A percentile compares a stretch with the other conserved stretches of the same genome.
phyloP scores from a whole-genome alignment of 495 filamentous ascomycete genomes.

The Mycothermus thermophilus region DNA sequence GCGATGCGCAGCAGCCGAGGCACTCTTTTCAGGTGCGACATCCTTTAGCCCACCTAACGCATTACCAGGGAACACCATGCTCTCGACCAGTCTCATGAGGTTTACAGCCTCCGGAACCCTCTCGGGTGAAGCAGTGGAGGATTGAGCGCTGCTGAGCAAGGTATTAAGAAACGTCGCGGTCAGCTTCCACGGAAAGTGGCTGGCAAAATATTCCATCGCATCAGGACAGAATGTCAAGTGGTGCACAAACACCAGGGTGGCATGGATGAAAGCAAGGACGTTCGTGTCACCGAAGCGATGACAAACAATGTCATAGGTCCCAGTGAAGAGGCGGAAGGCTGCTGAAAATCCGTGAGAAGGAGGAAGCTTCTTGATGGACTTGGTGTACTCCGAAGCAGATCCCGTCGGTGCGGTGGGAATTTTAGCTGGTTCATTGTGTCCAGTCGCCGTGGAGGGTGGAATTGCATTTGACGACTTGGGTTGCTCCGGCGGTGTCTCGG shows the following conservation, averaged over 20 bases:
- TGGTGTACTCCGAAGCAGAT: slow-evolving; percentile 4
- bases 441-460: too few relatives aligned
- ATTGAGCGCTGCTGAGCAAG: slow-evolving; percentile 30
- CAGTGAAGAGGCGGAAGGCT: slow-evolving; percentile 16
- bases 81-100: neutral
- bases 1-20: neutral
- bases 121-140: neutral
- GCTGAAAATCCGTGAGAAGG: too few relatives aligned
- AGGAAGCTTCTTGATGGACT: slow-evolving; percentile 12
- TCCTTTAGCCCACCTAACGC: slow-evolving; percentile 14
- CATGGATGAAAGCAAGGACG: slow-evolving; percentile 52
- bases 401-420: too few relatives aligned
- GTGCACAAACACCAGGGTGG: slow-evolving; percentile 55
- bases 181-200: slow-evolving; percentile 49
- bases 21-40: neutral
- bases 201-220: slow-evolving; percentile 32
- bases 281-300: slow-evolving; percentile 47
- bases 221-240: slow-evolving; percentile 38
- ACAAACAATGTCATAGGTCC: slow-evolving; percentile 39
- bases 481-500: neutral
- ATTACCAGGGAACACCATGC: neutral
- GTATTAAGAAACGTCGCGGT: slow-evolving; percentile 54
- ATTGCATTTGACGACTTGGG: too few relatives aligned
- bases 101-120: slow-evolving; percentile 1
- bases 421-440: too few relatives aligned